Percentiles rank a stretch among this genome's conserved stretches.
Evolutionary conservation across 2,329 filamentous ascomycete genomes (phyloP).

Genomic region (Sclerotinia borealis): DNA sequence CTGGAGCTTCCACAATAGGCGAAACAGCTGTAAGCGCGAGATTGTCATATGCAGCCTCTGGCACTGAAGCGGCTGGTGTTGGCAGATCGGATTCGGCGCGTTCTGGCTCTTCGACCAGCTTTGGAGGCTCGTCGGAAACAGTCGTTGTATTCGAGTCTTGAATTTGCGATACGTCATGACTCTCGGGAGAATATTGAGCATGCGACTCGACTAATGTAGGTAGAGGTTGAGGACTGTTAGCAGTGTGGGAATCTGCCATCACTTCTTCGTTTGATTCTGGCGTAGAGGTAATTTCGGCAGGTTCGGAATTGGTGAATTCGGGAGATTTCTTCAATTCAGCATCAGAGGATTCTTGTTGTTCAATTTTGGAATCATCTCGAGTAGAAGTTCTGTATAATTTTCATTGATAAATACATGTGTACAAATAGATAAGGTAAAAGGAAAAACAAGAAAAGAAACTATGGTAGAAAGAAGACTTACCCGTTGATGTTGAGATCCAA

Average conservation of each 20-base stretch:
- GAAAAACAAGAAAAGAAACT: constrained; percentile 25
- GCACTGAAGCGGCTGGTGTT: constrained; percentile 18
- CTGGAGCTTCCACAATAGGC: constrained; percentile 29
- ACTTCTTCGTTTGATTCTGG: not conserved
- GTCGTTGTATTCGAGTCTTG: constrained; percentile 19
- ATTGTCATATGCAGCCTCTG: constrained; percentile 24
- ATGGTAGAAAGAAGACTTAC: constrained; percentile 43
- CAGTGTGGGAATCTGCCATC: not conserved
- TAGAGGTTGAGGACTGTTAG: not conserved
- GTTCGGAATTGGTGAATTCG: not conserved
- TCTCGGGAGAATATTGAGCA: constrained; percentile 6
- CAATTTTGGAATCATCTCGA: constrained; percentile 26
- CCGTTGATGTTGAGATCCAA: constrained; percentile 50
- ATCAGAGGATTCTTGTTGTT: constrained; percentile 5
- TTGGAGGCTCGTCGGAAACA: not conserved
- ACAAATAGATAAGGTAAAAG: constrained; percentile 27
- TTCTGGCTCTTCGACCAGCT: not conserved
- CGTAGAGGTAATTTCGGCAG: not conserved
- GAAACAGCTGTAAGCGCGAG: constrained; percentile 25
- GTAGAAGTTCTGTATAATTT: constrained; percentile 30
- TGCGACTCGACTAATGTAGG: constrained; percentile 5
- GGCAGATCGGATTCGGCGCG: constrained; percentile 9
- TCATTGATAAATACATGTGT: constrained; percentile 31
- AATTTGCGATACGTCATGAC: constrained; percentile 1
- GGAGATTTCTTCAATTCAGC: not conserved